Percentiles rank a stretch among this genome's conserved stretches.
These are phyloP conservation scores for Oryza brachyantha DNA, from an alignment of 176 grass and related monocot species.

Conservation along the genomic window DNA sequence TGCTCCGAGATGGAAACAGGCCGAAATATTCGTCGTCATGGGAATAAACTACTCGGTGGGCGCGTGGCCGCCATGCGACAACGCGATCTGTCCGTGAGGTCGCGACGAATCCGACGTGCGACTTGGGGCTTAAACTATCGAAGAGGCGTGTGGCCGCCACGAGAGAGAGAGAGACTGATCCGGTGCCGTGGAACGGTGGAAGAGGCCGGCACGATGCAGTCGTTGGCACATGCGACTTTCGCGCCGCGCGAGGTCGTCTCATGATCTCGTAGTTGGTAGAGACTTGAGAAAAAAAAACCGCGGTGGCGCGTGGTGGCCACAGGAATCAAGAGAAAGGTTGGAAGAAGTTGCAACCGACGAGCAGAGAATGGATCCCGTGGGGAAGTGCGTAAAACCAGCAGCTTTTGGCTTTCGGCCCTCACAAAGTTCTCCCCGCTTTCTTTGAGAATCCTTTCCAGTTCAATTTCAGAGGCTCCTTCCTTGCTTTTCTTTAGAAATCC, in stretches of 20 bases:
- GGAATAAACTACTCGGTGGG: conserved; percentile 11
- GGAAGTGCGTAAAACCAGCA: neutral
- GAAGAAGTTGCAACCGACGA: neutral
- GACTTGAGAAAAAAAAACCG: too few relatives aligned
- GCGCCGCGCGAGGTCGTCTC: neutral
- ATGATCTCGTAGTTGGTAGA: neutral
- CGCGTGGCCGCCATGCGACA: conserved; percentile 38
- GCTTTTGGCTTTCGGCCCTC: neutral
- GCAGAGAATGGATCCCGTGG: neutral
- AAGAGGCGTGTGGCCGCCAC: conserved; percentile 50
- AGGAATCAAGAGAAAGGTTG: neutral
- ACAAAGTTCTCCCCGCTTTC: neutral
- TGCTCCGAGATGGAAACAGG: neutral
- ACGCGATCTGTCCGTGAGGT: neutral
- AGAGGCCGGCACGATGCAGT: neutral
- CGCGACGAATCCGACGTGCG: neutral
- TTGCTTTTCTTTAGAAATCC: neutral
- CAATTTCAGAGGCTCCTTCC: too few relatives aligned
- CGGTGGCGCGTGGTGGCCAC: conserved; percentile 1
- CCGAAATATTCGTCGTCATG: neutral
- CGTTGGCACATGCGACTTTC: neutral
- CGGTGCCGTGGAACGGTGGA: neutral
- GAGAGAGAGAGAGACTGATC: neutral
- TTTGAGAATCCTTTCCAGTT: neutral
- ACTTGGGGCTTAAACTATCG: conserved; percentile 9